Percentiles rank a stretch among this genome's conserved stretches.
Conservation (phyloP, 2,329 filamentous ascomycete species). For the Penicillium expansum region DNA sequence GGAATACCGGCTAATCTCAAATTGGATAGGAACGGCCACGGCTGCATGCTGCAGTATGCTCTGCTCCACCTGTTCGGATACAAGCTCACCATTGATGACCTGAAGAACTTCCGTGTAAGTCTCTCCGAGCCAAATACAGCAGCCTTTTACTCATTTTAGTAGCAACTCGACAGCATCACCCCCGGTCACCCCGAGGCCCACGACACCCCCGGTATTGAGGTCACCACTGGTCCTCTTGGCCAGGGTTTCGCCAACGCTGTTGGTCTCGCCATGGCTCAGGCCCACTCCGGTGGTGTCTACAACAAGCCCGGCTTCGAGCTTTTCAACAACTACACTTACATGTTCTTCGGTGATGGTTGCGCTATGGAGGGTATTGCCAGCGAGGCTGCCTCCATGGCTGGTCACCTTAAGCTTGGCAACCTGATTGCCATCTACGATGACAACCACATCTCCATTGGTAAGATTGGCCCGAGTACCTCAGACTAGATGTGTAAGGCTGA, state of each 20-base stretch:
- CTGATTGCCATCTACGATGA: constrained; percentile 96
- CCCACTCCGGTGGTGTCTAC: constrained; percentile 84
- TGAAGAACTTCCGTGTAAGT: constrained; percentile 94
- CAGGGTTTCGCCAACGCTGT: constrained; percentile 98
- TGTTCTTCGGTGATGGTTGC: constrained; percentile 96
- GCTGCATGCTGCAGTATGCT: constrained; percentile 99
- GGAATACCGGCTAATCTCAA: not conserved
- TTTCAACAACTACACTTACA: constrained; percentile 94
- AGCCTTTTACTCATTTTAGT: constrained; percentile 16
- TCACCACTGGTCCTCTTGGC: constrained; percentile 95
- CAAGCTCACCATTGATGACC: constrained; percentile 77
- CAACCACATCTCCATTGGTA: constrained; percentile 88
- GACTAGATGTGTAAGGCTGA: constrained; percentile 3
- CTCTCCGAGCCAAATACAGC: not conserved
- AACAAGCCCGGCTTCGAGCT: constrained; percentile 95
- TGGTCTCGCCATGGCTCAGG: constrained; percentile 94
- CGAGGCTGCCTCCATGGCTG: constrained; percentile 88
- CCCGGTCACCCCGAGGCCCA: constrained; percentile 95
- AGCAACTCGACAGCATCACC: constrained; percentile 75
- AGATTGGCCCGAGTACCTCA: constrained; percentile 23
- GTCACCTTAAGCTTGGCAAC: constrained; percentile 97
- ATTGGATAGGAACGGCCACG: constrained; percentile 80
- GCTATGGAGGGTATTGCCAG: constrained; percentile 96
- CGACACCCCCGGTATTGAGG: constrained; percentile 94
- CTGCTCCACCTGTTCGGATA: constrained; percentile 97